A percentile compares a stretch with the other conserved stretches of the same genome.
These are phyloP conservation scores for Sclerotinia subarctica DNA, from an alignment of 2,329 filamentous ascomycete species.

Conservation along the genomic window DNA sequence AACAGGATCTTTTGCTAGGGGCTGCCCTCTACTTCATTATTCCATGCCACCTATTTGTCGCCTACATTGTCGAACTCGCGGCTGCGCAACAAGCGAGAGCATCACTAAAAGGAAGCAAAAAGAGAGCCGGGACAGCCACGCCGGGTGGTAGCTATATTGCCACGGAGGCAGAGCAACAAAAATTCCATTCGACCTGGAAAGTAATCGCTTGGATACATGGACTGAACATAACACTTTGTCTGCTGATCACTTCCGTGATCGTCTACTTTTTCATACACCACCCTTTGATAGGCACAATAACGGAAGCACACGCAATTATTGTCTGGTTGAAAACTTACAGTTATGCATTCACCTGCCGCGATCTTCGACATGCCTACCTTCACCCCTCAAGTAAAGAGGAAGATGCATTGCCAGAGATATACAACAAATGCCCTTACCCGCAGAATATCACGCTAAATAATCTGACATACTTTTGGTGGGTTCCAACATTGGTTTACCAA, in stretches of 20 bases:
- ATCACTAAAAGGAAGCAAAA: conserved; percentile 56
- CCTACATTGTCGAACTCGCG: conserved; percentile 82
- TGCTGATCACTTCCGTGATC: conserved; percentile 75
- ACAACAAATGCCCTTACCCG: conserved; percentile 81
- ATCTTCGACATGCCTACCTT: conserved; percentile 85
- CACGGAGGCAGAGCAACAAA: conserved; percentile 49
- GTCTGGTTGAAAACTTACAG: conserved; percentile 96
- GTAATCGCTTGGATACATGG: conserved; percentile 77
- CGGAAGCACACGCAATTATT: conserved; percentile 87
- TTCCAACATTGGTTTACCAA: conserved; percentile 93
- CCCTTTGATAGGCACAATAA: conserved; percentile 86
- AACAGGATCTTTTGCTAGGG: conserved; percentile 72
- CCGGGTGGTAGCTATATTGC: conserved; percentile 37
- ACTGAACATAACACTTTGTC: conserved; percentile 77
- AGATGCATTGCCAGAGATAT: conserved; percentile 74
- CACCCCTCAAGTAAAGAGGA: conserved; percentile 67
- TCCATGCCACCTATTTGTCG: conserved; percentile 84
- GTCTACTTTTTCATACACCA: conserved; percentile 93
- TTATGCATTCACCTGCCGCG: conserved; percentile 94
- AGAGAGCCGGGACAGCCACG: conserved; percentile 36
- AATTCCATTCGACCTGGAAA: conserved; percentile 74
- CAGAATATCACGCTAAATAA: conserved; percentile 86
- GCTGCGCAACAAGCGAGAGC: conserved; percentile 76
- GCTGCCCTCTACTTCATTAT: conserved; percentile 79
- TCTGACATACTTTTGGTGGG: conserved; percentile 95